These are phyloP conservation scores for Centella asiatica DNA, from an alignment of 129 eudicot species.

Conservation along the genomic window DNA sequence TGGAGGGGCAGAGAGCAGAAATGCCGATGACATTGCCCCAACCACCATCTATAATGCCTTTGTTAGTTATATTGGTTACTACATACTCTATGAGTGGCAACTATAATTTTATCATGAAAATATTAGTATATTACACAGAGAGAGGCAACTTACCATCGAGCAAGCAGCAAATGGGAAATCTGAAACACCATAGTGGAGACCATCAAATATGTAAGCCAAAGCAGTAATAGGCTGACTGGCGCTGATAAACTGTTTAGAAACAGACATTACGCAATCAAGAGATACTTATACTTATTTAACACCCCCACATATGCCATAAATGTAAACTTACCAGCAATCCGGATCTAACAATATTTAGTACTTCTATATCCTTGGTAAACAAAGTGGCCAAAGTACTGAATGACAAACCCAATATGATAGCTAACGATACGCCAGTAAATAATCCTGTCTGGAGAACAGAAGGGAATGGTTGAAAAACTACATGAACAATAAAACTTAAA, in stretches of 20 bases:
- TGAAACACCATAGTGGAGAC: constrained; percentile 65
- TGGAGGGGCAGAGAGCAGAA: constrained; percentile 53
- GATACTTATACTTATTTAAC: neutral
- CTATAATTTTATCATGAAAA: no score
- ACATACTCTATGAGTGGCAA: no score
- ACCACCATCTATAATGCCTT: constrained; percentile 41
- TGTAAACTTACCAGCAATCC: constrained; percentile 40
- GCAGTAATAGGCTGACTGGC: constrained; percentile 65
- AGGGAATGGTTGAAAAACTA: neutral
- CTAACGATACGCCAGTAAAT: constrained; percentile 48
- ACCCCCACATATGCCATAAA: neutral
- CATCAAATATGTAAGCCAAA: constrained; percentile 63
- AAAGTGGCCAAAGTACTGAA: constrained; percentile 50
- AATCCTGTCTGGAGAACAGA: constrained; percentile 65
- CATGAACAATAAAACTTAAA: neutral
- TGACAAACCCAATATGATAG: constrained; percentile 45
- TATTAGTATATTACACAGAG: neutral
- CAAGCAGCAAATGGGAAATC: constrained; percentile 58
- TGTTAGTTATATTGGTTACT: constrained; percentile 8
- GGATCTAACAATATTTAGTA: constrained; percentile 48
- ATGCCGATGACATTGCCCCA: constrained; percentile 56
- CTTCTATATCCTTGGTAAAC: constrained; percentile 50
- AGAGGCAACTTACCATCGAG: constrained; percentile 44
- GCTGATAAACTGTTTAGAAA: constrained; percentile 41
- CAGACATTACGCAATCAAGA: neutral